Evolutionary conservation across 176 grass and related monocot species (phyloP).

Genomic region (Oryza meridionalis): DNA sequence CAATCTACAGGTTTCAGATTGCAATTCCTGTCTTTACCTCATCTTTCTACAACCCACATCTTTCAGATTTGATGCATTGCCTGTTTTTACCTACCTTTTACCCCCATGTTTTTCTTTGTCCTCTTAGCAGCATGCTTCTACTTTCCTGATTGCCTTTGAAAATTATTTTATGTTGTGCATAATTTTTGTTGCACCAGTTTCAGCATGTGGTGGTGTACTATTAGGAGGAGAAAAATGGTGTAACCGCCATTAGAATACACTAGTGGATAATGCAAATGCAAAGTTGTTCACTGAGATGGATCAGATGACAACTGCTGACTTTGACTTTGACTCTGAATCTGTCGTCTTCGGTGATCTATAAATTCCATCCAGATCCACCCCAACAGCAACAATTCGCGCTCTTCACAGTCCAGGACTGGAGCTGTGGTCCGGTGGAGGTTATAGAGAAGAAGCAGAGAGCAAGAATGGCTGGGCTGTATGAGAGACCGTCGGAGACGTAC

Average conservation of each 20-base stretch:
- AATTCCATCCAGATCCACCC: constrained; percentile 32
- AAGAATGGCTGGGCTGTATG: constrained; percentile 55
- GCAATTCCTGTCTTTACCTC: neutral
- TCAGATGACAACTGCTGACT: neutral
- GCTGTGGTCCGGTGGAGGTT: neutral
- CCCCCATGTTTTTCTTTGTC: neutral
- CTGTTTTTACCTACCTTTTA: neutral
- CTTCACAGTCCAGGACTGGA: neutral
- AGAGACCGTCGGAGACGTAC: constrained; percentile 49
- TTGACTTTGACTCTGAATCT: constrained; percentile 17
- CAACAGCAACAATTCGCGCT: constrained; percentile 36
- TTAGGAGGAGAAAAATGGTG: neutral
- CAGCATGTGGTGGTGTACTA: constrained; percentile 16
- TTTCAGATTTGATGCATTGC: neutral
- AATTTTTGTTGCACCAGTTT: constrained; percentile 8
- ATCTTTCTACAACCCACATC: neutral
- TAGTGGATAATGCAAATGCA: constrained; percentile 34
- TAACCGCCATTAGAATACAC: neutral
- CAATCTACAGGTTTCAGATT: neutral
- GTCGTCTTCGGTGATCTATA: constrained; percentile 23
- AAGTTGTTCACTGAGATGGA: constrained; percentile 18
- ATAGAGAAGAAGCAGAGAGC: neutral
- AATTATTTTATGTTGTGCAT: neutral
- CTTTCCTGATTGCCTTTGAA: constrained; percentile 11
- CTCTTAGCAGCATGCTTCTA: neutral